Percentiles rank a stretch among this genome's conserved stretches.
Conservation (phyloP, 176 grass and related monocot species). For the Oryza glumipatula region DNA sequence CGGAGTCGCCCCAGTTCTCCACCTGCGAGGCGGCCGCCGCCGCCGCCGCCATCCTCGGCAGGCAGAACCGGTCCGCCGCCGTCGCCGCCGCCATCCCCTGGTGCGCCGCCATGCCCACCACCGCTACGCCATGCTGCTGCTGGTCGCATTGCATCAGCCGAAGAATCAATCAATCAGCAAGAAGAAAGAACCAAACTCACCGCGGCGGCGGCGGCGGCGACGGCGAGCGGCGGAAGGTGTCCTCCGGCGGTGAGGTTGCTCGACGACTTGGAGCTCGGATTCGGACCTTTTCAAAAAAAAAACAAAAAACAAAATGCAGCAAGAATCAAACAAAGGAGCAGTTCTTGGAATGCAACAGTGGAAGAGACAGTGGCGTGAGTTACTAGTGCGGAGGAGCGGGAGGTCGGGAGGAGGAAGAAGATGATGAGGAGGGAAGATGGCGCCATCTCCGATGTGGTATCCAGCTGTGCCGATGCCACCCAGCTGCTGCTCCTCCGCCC, state of each 20-base stretch:
- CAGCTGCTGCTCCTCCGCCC: slow-evolving; percentile 78
- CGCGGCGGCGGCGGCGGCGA: slow-evolving; percentile 7
- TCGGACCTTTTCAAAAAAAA: slow-evolving; percentile 55
- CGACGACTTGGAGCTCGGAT: slow-evolving; percentile 78
- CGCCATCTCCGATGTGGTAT: slow-evolving; percentile 81
- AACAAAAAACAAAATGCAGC: not conserved
- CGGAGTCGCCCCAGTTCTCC: slow-evolving; percentile 86
- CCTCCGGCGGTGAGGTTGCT: slow-evolving; percentile 73
- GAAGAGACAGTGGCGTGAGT: not conserved
- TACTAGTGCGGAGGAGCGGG: slow-evolving; percentile 60
- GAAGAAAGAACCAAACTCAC: slow-evolving; percentile 38
- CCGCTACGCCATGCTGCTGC: slow-evolving; percentile 16
- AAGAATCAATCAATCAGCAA: not conserved
- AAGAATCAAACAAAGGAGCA: not conserved
- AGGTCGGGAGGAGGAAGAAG: slow-evolving; percentile 48
- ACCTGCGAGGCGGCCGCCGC: slow-evolving; percentile 40
- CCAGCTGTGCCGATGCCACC: slow-evolving; percentile 49
- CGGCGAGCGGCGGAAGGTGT: slow-evolving; percentile 48
- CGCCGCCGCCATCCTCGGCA: slow-evolving; percentile 37
- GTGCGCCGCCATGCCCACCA: slow-evolving; percentile 53
- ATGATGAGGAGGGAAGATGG: slow-evolving; percentile 12
- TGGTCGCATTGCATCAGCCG: not conserved
- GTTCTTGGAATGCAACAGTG: slow-evolving; percentile 25
- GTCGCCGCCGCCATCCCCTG: slow-evolving; percentile 26
- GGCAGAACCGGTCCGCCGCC: slow-evolving; percentile 28